Conservation (phyloP, 257 asterid genomes). For the Verbascum thapsus region DNA sequence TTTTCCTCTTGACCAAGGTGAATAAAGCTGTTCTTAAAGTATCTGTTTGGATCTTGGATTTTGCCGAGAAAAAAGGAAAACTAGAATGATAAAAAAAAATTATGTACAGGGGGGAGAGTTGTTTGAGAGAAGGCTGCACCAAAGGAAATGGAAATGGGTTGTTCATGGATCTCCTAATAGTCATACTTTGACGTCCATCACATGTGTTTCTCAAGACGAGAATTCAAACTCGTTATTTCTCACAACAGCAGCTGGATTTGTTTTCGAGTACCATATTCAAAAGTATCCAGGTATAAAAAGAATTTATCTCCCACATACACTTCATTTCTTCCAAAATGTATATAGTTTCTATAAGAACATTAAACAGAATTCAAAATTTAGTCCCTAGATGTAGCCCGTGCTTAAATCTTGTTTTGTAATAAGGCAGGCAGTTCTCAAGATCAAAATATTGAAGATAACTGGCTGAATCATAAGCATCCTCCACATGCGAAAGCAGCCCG, state of each 20-base stretch:
- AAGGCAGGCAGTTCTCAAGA: slow-evolving; percentile 45
- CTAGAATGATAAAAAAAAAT: too few relatives aligned
- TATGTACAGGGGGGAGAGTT: slow-evolving; percentile 57
- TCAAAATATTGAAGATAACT: slow-evolving; percentile 45
- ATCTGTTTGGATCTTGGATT: too few relatives aligned
- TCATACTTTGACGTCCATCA: slow-evolving; percentile 66
- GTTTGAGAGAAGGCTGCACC: slow-evolving; percentile 66
- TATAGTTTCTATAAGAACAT: too few relatives aligned
- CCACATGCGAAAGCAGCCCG: slow-evolving; percentile 66
- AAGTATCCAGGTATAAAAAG: slow-evolving; percentile 44
- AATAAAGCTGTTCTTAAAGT: not conserved
- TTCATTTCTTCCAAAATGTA: too few relatives aligned
- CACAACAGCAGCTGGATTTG: slow-evolving; percentile 63
- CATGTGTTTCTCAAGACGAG: slow-evolving; percentile 50
- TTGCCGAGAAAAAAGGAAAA: too few relatives aligned
- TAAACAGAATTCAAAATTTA: too few relatives aligned
- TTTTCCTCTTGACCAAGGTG: slow-evolving; percentile 76
- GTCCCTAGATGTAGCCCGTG: too few relatives aligned
- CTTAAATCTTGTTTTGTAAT: slow-evolving; percentile 14
- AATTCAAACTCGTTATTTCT: slow-evolving; percentile 46
- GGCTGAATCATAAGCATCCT: slow-evolving; percentile 81
- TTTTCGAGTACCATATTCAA: slow-evolving; percentile 64
- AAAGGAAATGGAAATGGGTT: slow-evolving; percentile 89
- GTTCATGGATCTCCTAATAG: slow-evolving; percentile 70
- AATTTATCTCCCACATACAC: too few relatives aligned